phyloP scores from a whole-genome alignment of 805 yeast species.

The Candida piceae region DNA sequence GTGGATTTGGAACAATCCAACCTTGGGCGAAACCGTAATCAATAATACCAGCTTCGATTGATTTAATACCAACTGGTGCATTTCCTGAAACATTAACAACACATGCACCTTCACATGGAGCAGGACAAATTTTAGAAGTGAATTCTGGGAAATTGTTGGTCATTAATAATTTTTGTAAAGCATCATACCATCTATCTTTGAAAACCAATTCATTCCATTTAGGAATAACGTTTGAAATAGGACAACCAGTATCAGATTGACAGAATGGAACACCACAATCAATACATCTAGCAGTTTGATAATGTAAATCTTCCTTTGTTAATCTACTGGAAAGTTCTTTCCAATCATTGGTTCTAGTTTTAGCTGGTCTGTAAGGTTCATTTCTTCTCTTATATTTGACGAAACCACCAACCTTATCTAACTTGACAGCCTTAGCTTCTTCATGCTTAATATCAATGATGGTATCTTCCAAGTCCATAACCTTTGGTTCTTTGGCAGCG shows the following conservation, averaged over 20 bases:
- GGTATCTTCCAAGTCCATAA: slow-evolving; percentile 86
- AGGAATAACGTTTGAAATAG: slow-evolving; percentile 94
- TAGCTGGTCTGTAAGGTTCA: slow-evolving; percentile 78
- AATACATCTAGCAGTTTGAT: slow-evolving; percentile 97
- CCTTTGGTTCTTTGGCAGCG: slow-evolving; percentile 64
- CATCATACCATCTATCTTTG: slow-evolving; percentile 92
- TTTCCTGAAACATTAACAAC: slow-evolving; percentile 79
- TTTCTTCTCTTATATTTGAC: slow-evolving; percentile 88
- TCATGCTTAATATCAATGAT: slow-evolving; percentile 64
- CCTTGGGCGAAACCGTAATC: slow-evolving; percentile 96
- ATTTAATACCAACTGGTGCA: slow-evolving; percentile 94
- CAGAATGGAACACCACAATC: slow-evolving; percentile 99
- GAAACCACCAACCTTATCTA: slow-evolving; percentile 86
- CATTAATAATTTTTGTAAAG: slow-evolving; percentile 85
- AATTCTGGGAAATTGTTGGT: slow-evolving; percentile 99
- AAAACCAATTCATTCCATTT: slow-evolving; percentile 97
- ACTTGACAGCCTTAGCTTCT: slow-evolving; percentile 54
- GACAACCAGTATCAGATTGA: slow-evolving; percentile 97
- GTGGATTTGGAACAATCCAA: slow-evolving; percentile 87
- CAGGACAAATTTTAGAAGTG: slow-evolving; percentile 97
- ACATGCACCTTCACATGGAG: slow-evolving; percentile 98
- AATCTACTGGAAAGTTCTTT: slow-evolving; percentile 78
- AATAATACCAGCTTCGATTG: slow-evolving; percentile 92
- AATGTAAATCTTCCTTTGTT: slow-evolving; percentile 78
- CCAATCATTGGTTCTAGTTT: slow-evolving; percentile 84